phyloP scores from a whole-genome alignment of 2,329 filamentous ascomycete genomes.

The Scopulariopsis brevicaulis region DNA sequence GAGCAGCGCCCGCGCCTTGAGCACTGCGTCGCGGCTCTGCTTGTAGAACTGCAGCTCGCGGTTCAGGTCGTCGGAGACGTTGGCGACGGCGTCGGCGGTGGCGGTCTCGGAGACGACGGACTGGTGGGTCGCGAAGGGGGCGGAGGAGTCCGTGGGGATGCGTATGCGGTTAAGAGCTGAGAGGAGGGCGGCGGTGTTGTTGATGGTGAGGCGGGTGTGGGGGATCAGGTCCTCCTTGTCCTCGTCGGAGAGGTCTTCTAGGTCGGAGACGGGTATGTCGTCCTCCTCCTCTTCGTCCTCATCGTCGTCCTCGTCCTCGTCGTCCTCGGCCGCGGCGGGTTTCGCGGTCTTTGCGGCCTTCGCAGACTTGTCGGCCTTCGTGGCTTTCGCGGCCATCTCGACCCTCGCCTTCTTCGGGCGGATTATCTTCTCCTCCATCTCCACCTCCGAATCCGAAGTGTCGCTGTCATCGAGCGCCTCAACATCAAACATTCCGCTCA shows the following conservation, averaged over 20 bases:
- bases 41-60: conserved; percentile 91
- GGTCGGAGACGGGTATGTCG: conserved; percentile 81
- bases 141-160: conserved; percentile 52
- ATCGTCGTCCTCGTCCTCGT: conserved; percentile 40
- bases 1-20: conserved; percentile 60
- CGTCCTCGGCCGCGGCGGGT: conserved; percentile 11
- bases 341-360: conserved; percentile 2
- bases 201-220: conserved; percentile 89
- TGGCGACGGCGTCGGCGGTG: conserved; percentile 56
- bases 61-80: conserved; percentile 83
- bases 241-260: conserved; percentile 65
- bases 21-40: conserved; percentile 72
- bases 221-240: conserved; percentile 81
- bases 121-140: conserved; percentile 77
- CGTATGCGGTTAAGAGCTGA: conserved; percentile 70
- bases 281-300: conserved; percentile 69
- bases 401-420: conserved; percentile 31
- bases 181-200: conserved; percentile 83
- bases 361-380: conserved; percentile 1
- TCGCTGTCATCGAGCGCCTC: conserved; percentile 50
- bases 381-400: conserved; percentile 20
- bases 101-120: conserved; percentile 56
- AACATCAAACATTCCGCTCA: conserved; percentile 30
- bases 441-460: conserved; percentile 58
- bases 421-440: conserved; percentile 62